These are phyloP conservation scores for Isoetes engelmannii DNA, from an alignment of 83 land plant species.

Conservation along the genomic window DNA sequence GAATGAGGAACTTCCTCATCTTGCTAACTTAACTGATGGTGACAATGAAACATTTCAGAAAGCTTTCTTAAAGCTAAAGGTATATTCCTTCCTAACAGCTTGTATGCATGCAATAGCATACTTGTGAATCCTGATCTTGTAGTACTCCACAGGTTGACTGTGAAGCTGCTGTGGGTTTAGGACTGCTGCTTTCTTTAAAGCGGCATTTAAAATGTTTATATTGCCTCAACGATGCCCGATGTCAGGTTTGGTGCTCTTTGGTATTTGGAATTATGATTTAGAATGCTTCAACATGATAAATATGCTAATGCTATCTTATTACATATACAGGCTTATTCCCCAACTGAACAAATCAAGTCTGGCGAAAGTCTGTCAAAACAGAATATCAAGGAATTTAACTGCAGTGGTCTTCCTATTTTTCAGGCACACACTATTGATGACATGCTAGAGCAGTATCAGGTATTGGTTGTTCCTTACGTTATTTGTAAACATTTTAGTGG, in stretches of 20 bases:
- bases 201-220: slow-evolving; percentile 82
- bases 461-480: slow-evolving; percentile 16
- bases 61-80: slow-evolving; percentile 59
- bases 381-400: slow-evolving; percentile 55
- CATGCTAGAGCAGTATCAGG: slow-evolving; percentile 79
- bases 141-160: slow-evolving; percentile 50
- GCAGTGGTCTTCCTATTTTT: slow-evolving; percentile 34
- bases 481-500: neutral
- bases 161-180: slow-evolving; percentile 69
- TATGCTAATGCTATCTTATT: too few relatives aligned
- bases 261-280: neutral
- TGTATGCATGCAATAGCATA: too few relatives aligned
- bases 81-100: slow-evolving; percentile 10
- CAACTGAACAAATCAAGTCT: slow-evolving; percentile 63
- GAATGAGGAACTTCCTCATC: slow-evolving; percentile 4
- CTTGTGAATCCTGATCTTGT: neutral
- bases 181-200: slow-evolving; percentile 76
- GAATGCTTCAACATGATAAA: neutral
- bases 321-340: slow-evolving; percentile 53
- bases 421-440: slow-evolving; percentile 50
- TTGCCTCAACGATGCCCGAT: slow-evolving; percentile 76
- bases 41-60: slow-evolving; percentile 41
- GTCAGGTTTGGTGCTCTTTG: slow-evolving; percentile 55
- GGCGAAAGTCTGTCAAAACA: slow-evolving; percentile 74
- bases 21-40: neutral